Percentiles rank a stretch among this genome's conserved stretches.
Evolutionary conservation across 2,329 filamentous ascomycete genomes (phyloP).

Genomic region (Colletotrichum lentis): DNA sequence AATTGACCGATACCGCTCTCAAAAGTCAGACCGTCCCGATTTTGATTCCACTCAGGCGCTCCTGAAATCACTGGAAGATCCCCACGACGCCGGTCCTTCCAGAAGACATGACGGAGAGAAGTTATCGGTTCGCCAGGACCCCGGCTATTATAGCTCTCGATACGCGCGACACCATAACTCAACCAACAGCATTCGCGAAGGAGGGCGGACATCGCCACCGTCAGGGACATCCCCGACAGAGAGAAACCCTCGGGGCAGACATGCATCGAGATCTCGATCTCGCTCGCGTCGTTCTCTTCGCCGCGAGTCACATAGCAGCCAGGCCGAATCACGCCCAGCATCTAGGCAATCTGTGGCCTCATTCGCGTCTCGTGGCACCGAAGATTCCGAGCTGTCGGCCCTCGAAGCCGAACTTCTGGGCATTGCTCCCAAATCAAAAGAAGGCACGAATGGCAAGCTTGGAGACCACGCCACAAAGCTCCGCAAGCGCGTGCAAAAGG

Average conservation of each 20-base stretch:
- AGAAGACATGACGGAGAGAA: conserved; percentile 9
- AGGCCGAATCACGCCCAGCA: conserved; percentile 29
- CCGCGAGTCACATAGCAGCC: conserved; percentile 26
- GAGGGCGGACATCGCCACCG: conserved; percentile 6
- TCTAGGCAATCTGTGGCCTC: conserved; percentile 32
- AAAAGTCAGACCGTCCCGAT: conserved; percentile 16
- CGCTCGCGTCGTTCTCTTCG: conserved; percentile 21
- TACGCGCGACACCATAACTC: conserved; percentile 13
- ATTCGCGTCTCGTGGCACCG: conserved; percentile 18
- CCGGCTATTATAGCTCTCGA: conserved; percentile 19
- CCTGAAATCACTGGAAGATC: not conserved
- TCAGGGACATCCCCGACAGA: conserved; percentile 19
- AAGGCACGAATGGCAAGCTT: conserved; percentile 43
- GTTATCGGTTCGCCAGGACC: conserved; percentile 1
- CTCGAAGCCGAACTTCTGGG: conserved; percentile 52
- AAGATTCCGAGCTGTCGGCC: conserved; percentile 49
- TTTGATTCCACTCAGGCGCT: conserved; percentile 7
- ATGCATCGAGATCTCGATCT: not conserved
- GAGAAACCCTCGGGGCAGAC: conserved; percentile 19
- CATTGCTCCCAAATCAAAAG: conserved; percentile 43
- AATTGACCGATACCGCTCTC: conserved; percentile 21
- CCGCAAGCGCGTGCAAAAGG: conserved; percentile 46
- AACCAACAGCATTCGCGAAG: conserved; percentile 1
- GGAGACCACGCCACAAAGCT: conserved; percentile 41
- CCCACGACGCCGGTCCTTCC: conserved; percentile 8